Evolutionary conservation across 768 basidiomycete species (phyloP), one percentile per base, ranked within the genome.

Genomic region (Boletus edulis): DNA sequence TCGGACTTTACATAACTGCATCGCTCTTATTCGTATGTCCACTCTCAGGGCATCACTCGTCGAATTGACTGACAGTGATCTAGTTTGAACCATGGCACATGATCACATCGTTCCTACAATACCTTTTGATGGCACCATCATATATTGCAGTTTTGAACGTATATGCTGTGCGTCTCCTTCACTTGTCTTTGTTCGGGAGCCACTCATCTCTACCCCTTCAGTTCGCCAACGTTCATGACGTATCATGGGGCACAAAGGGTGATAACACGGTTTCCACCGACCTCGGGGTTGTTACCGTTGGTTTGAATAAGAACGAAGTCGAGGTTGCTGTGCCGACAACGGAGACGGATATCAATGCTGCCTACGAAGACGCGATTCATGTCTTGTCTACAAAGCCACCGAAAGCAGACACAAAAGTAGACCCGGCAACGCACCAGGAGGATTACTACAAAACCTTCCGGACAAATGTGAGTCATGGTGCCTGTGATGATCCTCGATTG

Each of bases 51-150:
- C 7, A 2, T 29, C 15, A 7, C 7, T 35, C 31, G 8, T 29
- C 46, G 7, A 20, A 46, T 20, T 42, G 31, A 56, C 41, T 43
- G 35, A 46, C 44, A 11, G 37, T 31, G n/a, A 14, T 51, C 49
- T 66, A 96, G 86, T 86, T 97, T 62, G 94, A 98, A 62, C 96
- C 96, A 3, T 97, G 94, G 93, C 97, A 99, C 69, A 91, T 99
- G 93, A 78, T 99, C 64, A 98, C 97, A 0, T 92, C 89, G 6
- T 95, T 98, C 73, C 27, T 94, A n/a, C 96, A 94, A 68, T 96
- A 95, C 66, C 70, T 90, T 22, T 80, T 97, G 57, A 84, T 98
- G 78, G 91, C 94, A 0, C 96, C 96, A 3, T 93, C 93, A 0
- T 98, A 95, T 64, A 96, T 96, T 67, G 83, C 87, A 51, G 91